Base-by-base conservation (phyloP, 2,329 filamentous ascomycete species). In the Ophiobolus disseminans region DNA sequence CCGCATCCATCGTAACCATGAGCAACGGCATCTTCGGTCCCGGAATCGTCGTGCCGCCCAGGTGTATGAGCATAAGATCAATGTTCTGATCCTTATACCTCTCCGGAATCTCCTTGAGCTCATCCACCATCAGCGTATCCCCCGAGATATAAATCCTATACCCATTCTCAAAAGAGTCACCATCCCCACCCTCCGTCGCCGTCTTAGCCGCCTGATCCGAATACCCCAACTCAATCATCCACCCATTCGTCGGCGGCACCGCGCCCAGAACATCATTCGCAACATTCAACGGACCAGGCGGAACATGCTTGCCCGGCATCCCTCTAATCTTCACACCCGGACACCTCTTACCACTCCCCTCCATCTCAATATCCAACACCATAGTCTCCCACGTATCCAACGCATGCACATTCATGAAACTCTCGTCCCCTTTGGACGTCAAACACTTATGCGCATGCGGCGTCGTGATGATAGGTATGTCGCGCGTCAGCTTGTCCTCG, bases 1-100 rank as follows among this genome's bases (percentile, higher is more conserved):
- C 76, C 17, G 80, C 85, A 65, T 88, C 85, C 85, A 88, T 88
- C 0, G 85, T 88, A 2, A 87, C 82, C 85, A 87, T 87, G 19
- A 87, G 49, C 50, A 87, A 68, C 35, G 83, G 83, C 65, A 84
- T 59, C 4, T 77, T 75, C 0, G 84, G 82, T 1, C 80, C 77
- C 0, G 85, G 86, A 22, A 89, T 82, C 3, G 83, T 87, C 0
- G 85, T 88, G 2, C 85, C 85, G 16, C 85, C 85, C 0, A 88
- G 71, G 53, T 89, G 86, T 1, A 85, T 76, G 10, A 88, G 76
- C 85, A 88, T 88, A 43, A 88, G 69, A 60, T 88, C 84, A 45
- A 88, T 82, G 25, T 77, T 76, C 39, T 82, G 73, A 3, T 76
- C 76, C 14, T 74, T 71, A 55, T 86, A 83, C 38, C 79, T 75